Conservation (phyloP, 2,329 filamentous ascomycete genomes). For the Leptographium flavum region DNA sequence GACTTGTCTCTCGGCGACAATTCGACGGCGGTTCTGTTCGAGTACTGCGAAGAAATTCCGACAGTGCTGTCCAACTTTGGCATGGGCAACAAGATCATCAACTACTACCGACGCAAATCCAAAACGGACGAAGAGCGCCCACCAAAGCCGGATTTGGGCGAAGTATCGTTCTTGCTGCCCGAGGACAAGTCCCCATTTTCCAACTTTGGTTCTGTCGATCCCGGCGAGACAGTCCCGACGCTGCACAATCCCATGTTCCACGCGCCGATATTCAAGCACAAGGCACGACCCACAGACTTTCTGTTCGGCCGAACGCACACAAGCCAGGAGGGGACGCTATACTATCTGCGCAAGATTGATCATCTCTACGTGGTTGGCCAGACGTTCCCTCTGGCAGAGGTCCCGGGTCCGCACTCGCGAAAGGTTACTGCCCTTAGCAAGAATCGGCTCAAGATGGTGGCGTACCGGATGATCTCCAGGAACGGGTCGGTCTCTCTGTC, state of each 20-base stretch:
- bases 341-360: constrained; percentile 79
- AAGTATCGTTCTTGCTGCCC: constrained; percentile 73
- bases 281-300: constrained; percentile 67
- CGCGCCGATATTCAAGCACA: constrained; percentile 83
- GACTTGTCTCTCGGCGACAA: constrained; percentile 83
- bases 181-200: constrained; percentile 95
- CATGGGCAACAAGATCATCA: constrained; percentile 92
- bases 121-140: constrained; percentile 59
- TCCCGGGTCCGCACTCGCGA: constrained; percentile 83
- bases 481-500: constrained; percentile 58
- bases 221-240: constrained; percentile 79
- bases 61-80: constrained; percentile 89
- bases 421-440: constrained; percentile 97
- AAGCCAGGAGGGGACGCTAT: constrained; percentile 60
- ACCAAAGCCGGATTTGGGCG: constrained; percentile 73
- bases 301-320: constrained; percentile 73
- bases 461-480: constrained; percentile 74
- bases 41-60: constrained; percentile 91
- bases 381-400: constrained; percentile 79
- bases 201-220: constrained; percentile 83
- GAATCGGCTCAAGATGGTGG: constrained; percentile 91
- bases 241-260: constrained; percentile 93
- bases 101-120: constrained; percentile 85
- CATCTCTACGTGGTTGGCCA: constrained; percentile 87
- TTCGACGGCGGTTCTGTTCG: constrained; percentile 72